phyloP scores from a whole-genome alignment of 169 alveolate species.

The Eimeria zaria region DNA sequence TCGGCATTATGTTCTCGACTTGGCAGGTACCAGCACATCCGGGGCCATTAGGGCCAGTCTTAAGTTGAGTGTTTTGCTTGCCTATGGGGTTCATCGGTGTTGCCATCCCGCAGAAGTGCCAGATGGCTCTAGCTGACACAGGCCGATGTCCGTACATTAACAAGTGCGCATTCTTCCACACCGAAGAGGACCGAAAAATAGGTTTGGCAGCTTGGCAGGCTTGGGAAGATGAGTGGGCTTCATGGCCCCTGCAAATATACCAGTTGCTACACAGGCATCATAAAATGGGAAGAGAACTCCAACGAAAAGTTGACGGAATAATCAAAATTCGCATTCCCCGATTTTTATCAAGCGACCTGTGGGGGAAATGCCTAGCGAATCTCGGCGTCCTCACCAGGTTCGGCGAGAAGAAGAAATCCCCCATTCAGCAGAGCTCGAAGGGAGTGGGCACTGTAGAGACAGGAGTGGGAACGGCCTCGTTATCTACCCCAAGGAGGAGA shows the following conservation, averaged over 20 bases:
- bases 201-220: slow-evolving; percentile 60
- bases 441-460: slow-evolving; percentile 14
- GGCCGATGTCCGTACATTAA: slow-evolving; percentile 66
- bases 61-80: not conserved
- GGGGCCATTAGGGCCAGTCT: not conserved
- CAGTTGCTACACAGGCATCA: slow-evolving; percentile 52
- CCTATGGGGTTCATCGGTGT: not conserved
- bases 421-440: slow-evolving; percentile 34
- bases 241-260: slow-evolving; percentile 79
- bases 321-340: slow-evolving; percentile 77
- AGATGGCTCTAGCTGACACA: slow-evolving; percentile 58
- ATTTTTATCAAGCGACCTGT: slow-evolving; percentile 8
- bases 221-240: slow-evolving; percentile 79
- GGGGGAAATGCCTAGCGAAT: slow-evolving; percentile 6
- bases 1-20: not conserved
- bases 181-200: slow-evolving; percentile 52
- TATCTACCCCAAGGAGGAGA: not conserved
- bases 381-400: slow-evolving; percentile 3
- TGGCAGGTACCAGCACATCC: not conserved
- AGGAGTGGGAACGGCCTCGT: slow-evolving; percentile 2
- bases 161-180: slow-evolving; percentile 82
- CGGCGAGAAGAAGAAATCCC: not conserved
- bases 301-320: slow-evolving; percentile 79
- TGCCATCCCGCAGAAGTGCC: slow-evolving; percentile 37
- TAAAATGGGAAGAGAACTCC: slow-evolving; percentile 64